These are phyloP conservation scores for Polymyxa betae DNA, from an alignment of 208 protist species.

Conservation along the genomic window DNA sequence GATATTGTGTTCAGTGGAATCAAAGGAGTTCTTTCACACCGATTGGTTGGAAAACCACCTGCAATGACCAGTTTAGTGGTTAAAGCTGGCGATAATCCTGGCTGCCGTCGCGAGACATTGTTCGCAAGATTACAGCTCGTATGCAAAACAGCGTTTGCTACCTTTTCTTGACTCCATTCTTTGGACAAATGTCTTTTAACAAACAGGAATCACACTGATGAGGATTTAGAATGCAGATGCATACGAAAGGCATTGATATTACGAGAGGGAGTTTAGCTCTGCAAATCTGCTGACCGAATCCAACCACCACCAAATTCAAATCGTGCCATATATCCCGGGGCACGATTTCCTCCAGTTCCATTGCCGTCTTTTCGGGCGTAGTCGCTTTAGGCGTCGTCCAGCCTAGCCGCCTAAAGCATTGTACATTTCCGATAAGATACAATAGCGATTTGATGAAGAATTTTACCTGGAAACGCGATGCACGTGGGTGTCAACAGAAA, in stretches of 20 bases:
- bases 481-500: constrained; percentile 44
- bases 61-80: too few relatives aligned
- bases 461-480: background rate
- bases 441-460: background rate
- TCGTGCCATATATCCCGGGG: background rate
- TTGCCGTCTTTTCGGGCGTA: constrained; percentile 43
- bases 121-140: too few relatives aligned
- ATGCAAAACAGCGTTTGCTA: too few relatives aligned
- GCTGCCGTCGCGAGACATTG: too few relatives aligned
- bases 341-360: background rate
- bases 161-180: background rate
- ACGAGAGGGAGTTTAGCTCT: background rate
- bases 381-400: background rate
- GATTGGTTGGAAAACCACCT: too few relatives aligned
- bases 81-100: too few relatives aligned
- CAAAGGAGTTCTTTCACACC: too few relatives aligned
- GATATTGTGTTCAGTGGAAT: too few relatives aligned
- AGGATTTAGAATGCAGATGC: background rate
- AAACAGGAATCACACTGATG: background rate
- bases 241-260: background rate
- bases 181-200: background rate
- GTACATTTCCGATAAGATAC: background rate
- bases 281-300: constrained; percentile 44
- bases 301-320: constrained; percentile 26
- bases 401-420: background rate